Evolutionary conservation across 495 filamentous ascomycete genomes (phyloP).

Genomic region (Glonium stellatum): DNA sequence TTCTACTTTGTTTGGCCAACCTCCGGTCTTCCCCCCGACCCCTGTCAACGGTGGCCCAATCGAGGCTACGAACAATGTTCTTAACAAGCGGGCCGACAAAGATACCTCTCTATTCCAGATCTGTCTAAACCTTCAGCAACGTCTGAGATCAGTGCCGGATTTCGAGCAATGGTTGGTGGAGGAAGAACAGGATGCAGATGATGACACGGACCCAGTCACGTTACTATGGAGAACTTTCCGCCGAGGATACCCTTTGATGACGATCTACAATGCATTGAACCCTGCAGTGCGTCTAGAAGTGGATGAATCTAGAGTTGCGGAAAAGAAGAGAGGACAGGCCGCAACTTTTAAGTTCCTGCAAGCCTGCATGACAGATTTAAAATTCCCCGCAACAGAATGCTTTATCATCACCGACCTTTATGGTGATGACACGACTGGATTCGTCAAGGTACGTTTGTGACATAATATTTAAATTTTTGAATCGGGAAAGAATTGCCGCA

Average conservation of each 20-base stretch:
- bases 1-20: slow-evolving; percentile 34
- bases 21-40: slow-evolving; percentile 30
- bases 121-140: slow-evolving; percentile 72
- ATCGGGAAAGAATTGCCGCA: too few relatives aligned
- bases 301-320: slow-evolving; percentile 50
- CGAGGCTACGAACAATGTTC: slow-evolving; percentile 76
- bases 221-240: slow-evolving; percentile 85
- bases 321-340: slow-evolving; percentile 58
- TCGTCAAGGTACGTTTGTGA: slow-evolving; percentile 67
- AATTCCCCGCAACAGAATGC: slow-evolving; percentile 69
- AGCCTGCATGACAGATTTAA: slow-evolving; percentile 63
- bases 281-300: slow-evolving; percentile 59
- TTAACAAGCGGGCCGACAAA: slow-evolving; percentile 87
- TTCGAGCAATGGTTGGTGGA: slow-evolving; percentile 66
- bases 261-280: slow-evolving; percentile 77
- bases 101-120: slow-evolving; percentile 89
- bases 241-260: slow-evolving; percentile 75
- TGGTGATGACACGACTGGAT: slow-evolving; percentile 90
- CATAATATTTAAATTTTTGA: neutral
- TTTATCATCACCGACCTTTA: slow-evolving; percentile 90
- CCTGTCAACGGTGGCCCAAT: slow-evolving; percentile 51
- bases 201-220: slow-evolving; percentile 74
- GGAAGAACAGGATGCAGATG: slow-evolving; percentile 58
- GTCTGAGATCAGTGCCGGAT: slow-evolving; percentile 72
- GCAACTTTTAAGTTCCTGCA: slow-evolving; percentile 66